Base-by-base conservation (phyloP, 306 rosid genomes). In the Castanea crenata region DNA sequence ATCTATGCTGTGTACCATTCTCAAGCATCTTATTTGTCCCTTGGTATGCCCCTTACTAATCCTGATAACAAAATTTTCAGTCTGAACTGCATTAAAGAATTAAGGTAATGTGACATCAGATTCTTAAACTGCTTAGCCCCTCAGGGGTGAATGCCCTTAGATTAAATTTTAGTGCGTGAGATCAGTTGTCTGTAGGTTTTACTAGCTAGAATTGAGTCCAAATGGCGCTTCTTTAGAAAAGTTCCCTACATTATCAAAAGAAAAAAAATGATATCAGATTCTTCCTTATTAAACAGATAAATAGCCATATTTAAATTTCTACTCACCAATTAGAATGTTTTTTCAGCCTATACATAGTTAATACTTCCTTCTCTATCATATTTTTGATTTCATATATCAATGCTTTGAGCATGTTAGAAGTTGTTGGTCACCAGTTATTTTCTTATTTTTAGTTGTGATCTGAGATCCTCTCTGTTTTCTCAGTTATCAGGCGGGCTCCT, bases 401-500 rank as follows among this genome's bases (percentile, higher is more conserved):
- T 54, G 73, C 62, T n/a, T 52, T 65, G 74, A 31, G 68, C 56
- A 18, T 76, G 74, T 27, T 16, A 32, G 29, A 80, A 77, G 49
- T 72, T 72, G 55, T 13, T 25, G 32, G 74, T 49, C 74, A 61
- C 46, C 41, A 55, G n/a, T 55, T 21, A 20, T 78, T 59, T 78
- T 62, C 35, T 70, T 75, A 49, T 51, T 73, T 46, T 32, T 64
- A 68, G 38, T 41, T 46, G 62, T 79, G 63, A 78, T 79, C 76
- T 81, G 41, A 76, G 74, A 25, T 55, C 6, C 55, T 67, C 38
- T 73, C 55, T 74, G 49, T 55, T 79, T 67, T 44, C 88, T 55
- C 93, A 95, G 99, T 95, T 82, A 95, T 95, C 78, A 84, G 94
- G 81, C 91, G 98, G 88, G 94, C 96, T 79, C 98, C 99, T 80